A percentile compares a stretch with the other conserved stretches of the same genome.
These are phyloP conservation scores for Apophysomyces trapeziformis DNA, from an alignment of 371 early-diverging fungal species.

Conservation along the genomic window DNA sequence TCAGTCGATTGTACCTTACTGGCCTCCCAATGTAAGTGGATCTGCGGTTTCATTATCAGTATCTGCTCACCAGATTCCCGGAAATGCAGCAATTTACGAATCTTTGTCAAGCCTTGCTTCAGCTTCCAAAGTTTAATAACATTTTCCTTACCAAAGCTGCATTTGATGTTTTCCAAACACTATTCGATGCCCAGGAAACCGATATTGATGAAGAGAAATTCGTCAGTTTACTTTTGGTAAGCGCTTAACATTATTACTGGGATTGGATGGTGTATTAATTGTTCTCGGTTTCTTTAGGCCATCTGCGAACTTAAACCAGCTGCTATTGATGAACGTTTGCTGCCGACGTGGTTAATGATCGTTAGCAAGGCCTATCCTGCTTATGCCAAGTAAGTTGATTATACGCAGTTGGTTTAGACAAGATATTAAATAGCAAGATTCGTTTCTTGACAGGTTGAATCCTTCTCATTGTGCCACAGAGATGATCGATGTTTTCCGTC, in stretches of 20 bases:
- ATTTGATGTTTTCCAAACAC: slow-evolving; percentile 79
- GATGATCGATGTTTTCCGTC: slow-evolving; percentile 69
- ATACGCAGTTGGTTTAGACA: too few species aligned
- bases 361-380: slow-evolving; percentile 75
- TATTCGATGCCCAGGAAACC: slow-evolving; percentile 61
- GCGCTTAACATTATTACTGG: neutral
- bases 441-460: slow-evolving; percentile 33
- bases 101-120: slow-evolving; percentile 78
- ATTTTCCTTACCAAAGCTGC: slow-evolving; percentile 80
- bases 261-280: too few species aligned
- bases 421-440: too few species aligned
- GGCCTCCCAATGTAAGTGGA: slow-evolving; percentile 67
- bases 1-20: slow-evolving; percentile 73
- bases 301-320: slow-evolving; percentile 85
- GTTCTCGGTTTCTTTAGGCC: slow-evolving; percentile 38
- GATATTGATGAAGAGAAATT: slow-evolving; percentile 67
- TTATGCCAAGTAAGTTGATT: slow-evolving; percentile 53
- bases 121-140: slow-evolving; percentile 84
- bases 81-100: slow-evolving; percentile 51
- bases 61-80: neutral
- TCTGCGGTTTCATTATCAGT: neutral
- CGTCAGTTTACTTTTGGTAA: slow-evolving; percentile 48
- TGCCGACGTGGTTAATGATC: slow-evolving; percentile 87
- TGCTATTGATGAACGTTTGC: slow-evolving; percentile 77
- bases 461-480: slow-evolving; percentile 56